Evolutionary conservation across 129 eudicot species (phyloP).

Genomic region (Centella asiatica): DNA sequence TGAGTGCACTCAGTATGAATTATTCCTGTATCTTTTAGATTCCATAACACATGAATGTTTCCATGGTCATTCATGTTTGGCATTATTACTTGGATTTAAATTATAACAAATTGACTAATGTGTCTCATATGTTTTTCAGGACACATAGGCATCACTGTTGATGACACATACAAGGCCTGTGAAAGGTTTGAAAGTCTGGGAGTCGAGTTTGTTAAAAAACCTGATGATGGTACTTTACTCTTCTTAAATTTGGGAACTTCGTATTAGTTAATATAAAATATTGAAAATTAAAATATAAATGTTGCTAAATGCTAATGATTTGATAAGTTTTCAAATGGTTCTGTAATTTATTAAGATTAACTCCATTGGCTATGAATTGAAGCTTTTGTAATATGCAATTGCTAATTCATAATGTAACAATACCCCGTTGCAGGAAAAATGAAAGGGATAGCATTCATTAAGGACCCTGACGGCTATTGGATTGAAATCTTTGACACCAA

Average conservation of each 20-base stretch:
- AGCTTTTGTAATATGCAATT: background rate
- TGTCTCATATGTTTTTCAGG: constrained; percentile 39
- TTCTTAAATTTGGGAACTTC: constrained; percentile 6
- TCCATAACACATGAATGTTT: background rate
- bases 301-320: background rate
- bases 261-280: background rate
- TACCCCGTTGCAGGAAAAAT: constrained; percentile 59
- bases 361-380: too few species aligned
- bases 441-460: constrained; percentile 79
- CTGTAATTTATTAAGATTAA: background rate
- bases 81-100: background rate
- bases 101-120: background rate
- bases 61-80: background rate
- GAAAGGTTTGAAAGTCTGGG: constrained; percentile 61
- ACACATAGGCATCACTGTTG: constrained; percentile 95
- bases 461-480: constrained; percentile 99
- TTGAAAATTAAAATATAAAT: too few species aligned
- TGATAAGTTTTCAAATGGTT: background rate
- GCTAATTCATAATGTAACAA: background rate
- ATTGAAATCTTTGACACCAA: constrained; percentile 82
- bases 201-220: constrained; percentile 85
- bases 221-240: constrained; percentile 64
- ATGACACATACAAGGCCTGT: constrained; percentile 80
- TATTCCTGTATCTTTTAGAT: too few species aligned
- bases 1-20: too few species aligned